These are phyloP conservation scores for Perkinsus marinus DNA, from an alignment of 169 alveolate species.

Conservation along the genomic window DNA sequence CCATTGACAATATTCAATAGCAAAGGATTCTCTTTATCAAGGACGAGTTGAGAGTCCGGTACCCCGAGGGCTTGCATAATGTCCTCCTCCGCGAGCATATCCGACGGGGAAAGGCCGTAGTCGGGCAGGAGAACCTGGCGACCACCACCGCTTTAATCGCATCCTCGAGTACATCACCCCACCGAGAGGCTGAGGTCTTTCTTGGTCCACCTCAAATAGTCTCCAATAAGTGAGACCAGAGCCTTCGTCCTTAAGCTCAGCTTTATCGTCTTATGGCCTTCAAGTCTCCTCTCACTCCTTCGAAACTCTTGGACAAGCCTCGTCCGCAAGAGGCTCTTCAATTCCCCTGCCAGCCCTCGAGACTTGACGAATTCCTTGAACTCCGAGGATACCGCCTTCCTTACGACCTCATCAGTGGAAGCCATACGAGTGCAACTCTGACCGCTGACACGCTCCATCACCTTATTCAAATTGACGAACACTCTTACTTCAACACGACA, in stretches of 20 bases:
- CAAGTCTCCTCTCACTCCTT: not conserved
- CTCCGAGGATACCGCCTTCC: not conserved
- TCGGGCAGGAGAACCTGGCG: not conserved
- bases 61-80: not conserved
- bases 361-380: not conserved
- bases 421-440: not conserved
- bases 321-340: not conserved
- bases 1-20: not conserved
- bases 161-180: not conserved
- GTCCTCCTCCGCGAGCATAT: not conserved
- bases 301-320: not conserved
- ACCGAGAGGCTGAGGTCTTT: not conserved
- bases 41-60: not conserved
- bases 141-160: not conserved
- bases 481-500: not conserved
- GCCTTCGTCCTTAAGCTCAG: not conserved
- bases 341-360: not conserved
- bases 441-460: too few relatives aligned
- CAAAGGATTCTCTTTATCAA: not conserved
- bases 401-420: not conserved
- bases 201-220: not conserved
- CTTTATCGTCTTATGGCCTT: not conserved
- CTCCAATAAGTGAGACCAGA: not conserved
- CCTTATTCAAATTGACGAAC: not conserved
- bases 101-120: not conserved